Conservation (phyloP, 2,329 filamentous ascomycete genomes). For the Alternaria sp. region DNA sequence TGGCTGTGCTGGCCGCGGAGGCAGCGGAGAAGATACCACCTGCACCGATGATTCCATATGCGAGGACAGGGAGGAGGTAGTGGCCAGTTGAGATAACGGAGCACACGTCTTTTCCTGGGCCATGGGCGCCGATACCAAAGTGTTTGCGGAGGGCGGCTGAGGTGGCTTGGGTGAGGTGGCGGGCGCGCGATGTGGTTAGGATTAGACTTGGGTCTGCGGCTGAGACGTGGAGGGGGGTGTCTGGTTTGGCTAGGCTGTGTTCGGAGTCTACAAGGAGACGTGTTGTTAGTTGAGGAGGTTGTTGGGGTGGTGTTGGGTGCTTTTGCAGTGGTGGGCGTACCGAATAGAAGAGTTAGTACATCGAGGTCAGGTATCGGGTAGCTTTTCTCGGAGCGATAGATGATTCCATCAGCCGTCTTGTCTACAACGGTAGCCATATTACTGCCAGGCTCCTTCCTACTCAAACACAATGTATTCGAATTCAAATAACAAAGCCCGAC, state of each 20-base stretch:
- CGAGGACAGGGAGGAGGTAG: slow-evolving; percentile 60
- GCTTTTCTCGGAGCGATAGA: slow-evolving; percentile 42
- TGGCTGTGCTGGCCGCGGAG: slow-evolving; percentile 57
- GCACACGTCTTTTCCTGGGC: slow-evolving; percentile 58
- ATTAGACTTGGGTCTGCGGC: slow-evolving; percentile 61
- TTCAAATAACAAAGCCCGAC: not conserved
- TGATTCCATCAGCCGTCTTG: slow-evolving; percentile 34
- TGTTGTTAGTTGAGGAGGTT: not conserved
- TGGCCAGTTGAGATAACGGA: slow-evolving; percentile 65
- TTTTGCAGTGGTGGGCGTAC: slow-evolving; percentile 26
- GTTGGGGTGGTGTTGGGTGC: not conserved
- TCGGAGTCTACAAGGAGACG: slow-evolving; percentile 31
- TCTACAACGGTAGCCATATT: slow-evolving; percentile 45
- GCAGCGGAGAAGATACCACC: slow-evolving; percentile 66
- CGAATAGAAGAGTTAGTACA: slow-evolving; percentile 52
- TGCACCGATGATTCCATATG: slow-evolving; percentile 65
- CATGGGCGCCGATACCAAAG: slow-evolving; percentile 60
- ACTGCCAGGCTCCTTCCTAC: not conserved
- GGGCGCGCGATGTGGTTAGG: slow-evolving; percentile 61
- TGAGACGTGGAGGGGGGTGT: slow-evolving; percentile 63
- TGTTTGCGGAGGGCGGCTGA: slow-evolving; percentile 63
- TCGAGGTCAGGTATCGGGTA: slow-evolving; percentile 49
- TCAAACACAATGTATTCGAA: not conserved
- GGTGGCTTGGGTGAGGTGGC: slow-evolving; percentile 58
- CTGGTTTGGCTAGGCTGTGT: slow-evolving; percentile 50